A percentile compares a stretch with the other conserved stretches of the same genome.
Conservation (phyloP, 345 rosid genomes). For the Cardamine occulta region DNA sequence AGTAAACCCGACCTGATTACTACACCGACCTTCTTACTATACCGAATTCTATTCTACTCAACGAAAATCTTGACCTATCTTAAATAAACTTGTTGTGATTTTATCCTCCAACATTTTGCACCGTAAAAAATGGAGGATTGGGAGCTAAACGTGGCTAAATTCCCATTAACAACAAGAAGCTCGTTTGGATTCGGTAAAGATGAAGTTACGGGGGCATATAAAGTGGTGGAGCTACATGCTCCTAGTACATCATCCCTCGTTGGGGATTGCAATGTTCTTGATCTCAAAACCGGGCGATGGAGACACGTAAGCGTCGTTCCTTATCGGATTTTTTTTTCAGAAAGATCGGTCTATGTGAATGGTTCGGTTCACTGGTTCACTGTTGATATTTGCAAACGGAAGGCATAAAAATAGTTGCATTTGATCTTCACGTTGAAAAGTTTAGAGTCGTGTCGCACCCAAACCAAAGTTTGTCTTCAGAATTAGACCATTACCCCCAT, state of each 20-base stretch:
- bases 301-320: neutral
- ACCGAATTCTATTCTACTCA: too few relatives aligned
- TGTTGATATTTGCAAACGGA: neutral
- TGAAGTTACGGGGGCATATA: neutral
- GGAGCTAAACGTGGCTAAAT: neutral
- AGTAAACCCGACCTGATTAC: too few relatives aligned
- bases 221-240: neutral
- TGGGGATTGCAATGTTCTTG: conserved; percentile 9
- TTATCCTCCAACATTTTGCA: too few relatives aligned
- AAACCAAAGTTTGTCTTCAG: neutral
- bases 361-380: conserved; percentile 4
- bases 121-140: too few relatives aligned
- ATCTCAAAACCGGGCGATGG: neutral
- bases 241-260: too few relatives aligned
- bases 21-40: too few relatives aligned
- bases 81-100: too few relatives aligned
- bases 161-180: neutral
- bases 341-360: neutral
- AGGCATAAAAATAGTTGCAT: neutral
- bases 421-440: conserved; percentile 1
- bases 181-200: conserved; percentile 18
- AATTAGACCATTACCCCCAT: neutral
- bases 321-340: neutral
- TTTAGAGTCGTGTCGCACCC: conserved; percentile 6
- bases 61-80: too few relatives aligned